These are phyloP conservation scores for Apium graveolens DNA, from an alignment of 129 eudicot genomes.

Conservation along the genomic window DNA sequence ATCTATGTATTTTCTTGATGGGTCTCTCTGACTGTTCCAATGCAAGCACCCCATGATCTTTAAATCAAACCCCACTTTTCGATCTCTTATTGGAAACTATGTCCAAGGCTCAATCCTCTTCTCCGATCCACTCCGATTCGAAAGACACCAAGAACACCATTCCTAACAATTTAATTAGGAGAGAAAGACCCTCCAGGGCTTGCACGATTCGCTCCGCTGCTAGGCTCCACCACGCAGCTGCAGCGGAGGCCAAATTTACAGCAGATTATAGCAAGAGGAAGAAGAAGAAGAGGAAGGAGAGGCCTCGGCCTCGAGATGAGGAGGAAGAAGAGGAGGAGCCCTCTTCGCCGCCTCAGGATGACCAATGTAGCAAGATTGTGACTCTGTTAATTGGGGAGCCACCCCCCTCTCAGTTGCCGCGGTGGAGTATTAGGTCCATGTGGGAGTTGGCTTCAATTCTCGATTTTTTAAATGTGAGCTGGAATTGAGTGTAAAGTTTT, in stretches of 20 bases:
- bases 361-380: constrained; percentile 44
- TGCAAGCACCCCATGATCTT: constrained; percentile 5
- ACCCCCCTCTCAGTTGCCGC: constrained; percentile 58
- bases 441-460: constrained; percentile 86
- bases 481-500: constrained; percentile 6
- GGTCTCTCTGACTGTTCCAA: not conserved
- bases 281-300: constrained; percentile 36
- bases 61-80: not conserved
- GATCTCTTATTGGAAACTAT: constrained; percentile 25
- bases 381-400: constrained; percentile 70
- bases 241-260: constrained; percentile 47
- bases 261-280: constrained; percentile 24
- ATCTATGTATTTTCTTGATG: not conserved
- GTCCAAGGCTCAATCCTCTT: constrained; percentile 37
- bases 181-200: constrained; percentile 94
- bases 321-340: constrained; percentile 24
- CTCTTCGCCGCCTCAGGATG: constrained; percentile 33
- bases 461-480: constrained; percentile 74
- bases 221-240: constrained; percentile 65
- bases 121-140: constrained; percentile 56
- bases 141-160: constrained; percentile 14
- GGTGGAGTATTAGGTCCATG: constrained; percentile 90
- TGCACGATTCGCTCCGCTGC: constrained; percentile 79
- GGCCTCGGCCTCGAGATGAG: constrained; percentile 19
- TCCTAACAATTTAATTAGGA: constrained; percentile 29